Percentiles rank a stretch among this genome's conserved stretches.
Evolutionary conservation across 1,284 basidiomycete species (phyloP).

Genomic region (Puccinia novopanici): DNA sequence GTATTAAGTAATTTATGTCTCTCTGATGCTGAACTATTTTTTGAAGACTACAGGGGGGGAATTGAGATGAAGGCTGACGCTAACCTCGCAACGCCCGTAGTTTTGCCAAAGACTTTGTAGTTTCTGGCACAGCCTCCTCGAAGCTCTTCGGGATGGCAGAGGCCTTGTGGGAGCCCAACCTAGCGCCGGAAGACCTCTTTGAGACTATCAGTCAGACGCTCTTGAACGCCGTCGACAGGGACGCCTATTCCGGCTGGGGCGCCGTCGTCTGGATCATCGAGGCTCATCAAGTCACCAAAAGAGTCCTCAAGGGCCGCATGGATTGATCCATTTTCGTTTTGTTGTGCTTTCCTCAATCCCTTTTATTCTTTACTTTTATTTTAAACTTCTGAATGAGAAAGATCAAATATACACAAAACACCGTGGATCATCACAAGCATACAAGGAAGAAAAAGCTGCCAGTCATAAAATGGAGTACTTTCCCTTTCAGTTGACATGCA

Average conservation of each 20-base stretch:
- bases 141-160: slow-evolving; percentile 98
- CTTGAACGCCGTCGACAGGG: slow-evolving; percentile 91
- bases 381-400: neutral
- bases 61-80: no score
- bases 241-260: slow-evolving; percentile 96
- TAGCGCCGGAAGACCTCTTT: slow-evolving; percentile 94
- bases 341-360: neutral
- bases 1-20: slow-evolving; percentile 83
- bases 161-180: slow-evolving; percentile 95
- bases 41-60: neutral
- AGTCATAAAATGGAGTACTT: no score
- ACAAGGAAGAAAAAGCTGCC: no score
- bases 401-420: no score
- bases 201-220: slow-evolving; percentile 97
- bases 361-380: neutral
- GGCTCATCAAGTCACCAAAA: slow-evolving; percentile 64
- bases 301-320: slow-evolving; percentile 39
- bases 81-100: neutral
- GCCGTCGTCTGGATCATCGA: slow-evolving; percentile 85
- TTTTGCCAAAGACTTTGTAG: slow-evolving; percentile 77
- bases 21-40: neutral
- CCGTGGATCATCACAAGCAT: no score
- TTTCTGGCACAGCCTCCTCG: slow-evolving; percentile 86
- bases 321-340: slow-evolving; percentile 14
- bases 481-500: no score